These are phyloP conservation scores for Serendipita vermifera DNA, from an alignment of 768 basidiomycete species.

Conservation along the genomic window DNA sequence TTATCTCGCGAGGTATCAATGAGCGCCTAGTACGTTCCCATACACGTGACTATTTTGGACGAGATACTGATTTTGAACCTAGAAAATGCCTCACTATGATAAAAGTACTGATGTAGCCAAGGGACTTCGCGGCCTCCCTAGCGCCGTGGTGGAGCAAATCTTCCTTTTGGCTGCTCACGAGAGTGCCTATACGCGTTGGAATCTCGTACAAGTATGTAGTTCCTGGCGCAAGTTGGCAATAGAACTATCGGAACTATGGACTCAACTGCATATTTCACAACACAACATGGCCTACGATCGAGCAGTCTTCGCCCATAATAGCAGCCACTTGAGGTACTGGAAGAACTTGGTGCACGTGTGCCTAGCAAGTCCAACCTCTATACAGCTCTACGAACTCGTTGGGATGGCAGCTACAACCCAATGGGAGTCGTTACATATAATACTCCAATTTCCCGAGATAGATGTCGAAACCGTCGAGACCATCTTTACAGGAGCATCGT, in stretches of 20 bases:
- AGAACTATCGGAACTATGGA: neutral
- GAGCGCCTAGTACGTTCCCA: too few species aligned
- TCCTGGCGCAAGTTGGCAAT: slow-evolving; percentile 1
- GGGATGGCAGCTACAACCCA: neutral
- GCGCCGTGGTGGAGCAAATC: slow-evolving; percentile 63
- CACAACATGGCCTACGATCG: neutral
- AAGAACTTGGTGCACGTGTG: too few species aligned
- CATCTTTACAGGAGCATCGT: neutral
- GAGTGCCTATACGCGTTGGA: neutral
- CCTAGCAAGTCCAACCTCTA: neutral
- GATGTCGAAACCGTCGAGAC: neutral
- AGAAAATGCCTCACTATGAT: too few species aligned
- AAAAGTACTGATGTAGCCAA: too few species aligned
- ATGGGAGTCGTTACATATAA: neutral
- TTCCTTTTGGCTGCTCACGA: slow-evolving; percentile 81
- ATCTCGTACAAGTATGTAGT: neutral
- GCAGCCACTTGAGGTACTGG: too few species aligned
- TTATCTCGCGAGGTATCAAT: too few species aligned
- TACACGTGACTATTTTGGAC: too few species aligned
- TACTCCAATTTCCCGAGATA: neutral
- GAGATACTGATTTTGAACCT: too few species aligned
- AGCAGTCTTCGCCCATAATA: too few species aligned
- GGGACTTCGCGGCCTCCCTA: slow-evolving; percentile 72
- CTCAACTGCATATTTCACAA: neutral
- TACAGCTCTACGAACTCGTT: neutral